Evolutionary conservation across 257 asterid species (phyloP).

Genomic region (Euphrasia confusa): DNA sequence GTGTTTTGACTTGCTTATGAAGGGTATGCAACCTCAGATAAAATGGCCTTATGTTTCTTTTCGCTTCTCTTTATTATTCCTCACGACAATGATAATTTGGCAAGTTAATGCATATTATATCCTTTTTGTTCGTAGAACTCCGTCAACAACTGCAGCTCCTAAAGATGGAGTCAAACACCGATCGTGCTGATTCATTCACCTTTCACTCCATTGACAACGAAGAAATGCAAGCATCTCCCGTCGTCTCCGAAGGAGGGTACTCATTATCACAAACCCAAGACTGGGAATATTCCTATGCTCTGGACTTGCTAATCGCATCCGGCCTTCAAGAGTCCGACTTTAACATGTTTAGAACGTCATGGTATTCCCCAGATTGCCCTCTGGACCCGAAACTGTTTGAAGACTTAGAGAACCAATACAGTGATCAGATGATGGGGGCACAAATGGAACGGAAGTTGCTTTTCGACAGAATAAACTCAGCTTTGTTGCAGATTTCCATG

Average conservation of each 20-base stretch:
- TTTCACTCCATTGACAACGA: conserved; percentile 40
- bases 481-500: conserved; percentile 41
- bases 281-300: conserved; percentile 59
- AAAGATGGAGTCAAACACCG: conserved; percentile 64
- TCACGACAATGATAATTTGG: not conserved
- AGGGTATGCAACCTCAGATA: not conserved
- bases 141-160: conserved; percentile 84
- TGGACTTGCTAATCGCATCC: conserved; percentile 46
- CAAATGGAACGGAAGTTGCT: conserved; percentile 60
- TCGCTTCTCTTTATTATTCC: not conserved
- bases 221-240: conserved; percentile 27
- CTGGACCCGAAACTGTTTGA: conserved; percentile 55
- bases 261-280: conserved; percentile 23
- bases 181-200: conserved; percentile 29
- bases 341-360: conserved; percentile 30
- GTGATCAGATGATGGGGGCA: conserved; percentile 25
- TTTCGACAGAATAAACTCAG: conserved; percentile 56
- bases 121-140: conserved; percentile 41
- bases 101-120: not conserved
- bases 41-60: not conserved
- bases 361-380: conserved; percentile 60
- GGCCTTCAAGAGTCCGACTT: conserved; percentile 52
- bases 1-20: too few relatives aligned
- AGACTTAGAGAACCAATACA: conserved; percentile 57
- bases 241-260: conserved; percentile 30